These are phyloP conservation scores for Kwoniella sp. DNA, from an alignment of 768 basidiomycete genomes.

Conservation along the genomic window DNA sequence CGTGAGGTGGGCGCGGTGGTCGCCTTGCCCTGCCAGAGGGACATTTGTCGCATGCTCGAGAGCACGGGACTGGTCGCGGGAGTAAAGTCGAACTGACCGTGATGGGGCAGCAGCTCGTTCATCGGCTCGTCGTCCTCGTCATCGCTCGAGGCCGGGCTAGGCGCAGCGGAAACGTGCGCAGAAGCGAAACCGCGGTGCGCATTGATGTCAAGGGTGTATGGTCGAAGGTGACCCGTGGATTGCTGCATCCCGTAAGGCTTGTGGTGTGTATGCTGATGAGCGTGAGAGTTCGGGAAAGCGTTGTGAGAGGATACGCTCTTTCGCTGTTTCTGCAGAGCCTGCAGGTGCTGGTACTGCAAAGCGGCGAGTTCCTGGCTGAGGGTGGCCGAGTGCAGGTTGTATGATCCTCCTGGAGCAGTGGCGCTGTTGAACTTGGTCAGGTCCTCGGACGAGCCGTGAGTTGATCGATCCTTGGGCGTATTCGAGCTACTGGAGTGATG, in stretches of 20 bases:
- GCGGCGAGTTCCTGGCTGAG: constrained; percentile 37
- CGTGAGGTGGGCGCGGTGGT: constrained; percentile 46
- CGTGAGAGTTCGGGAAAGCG: constrained; percentile 6
- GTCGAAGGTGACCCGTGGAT: constrained; percentile 14
- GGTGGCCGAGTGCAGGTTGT: constrained; percentile 31
- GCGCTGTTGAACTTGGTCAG: constrained; percentile 36
- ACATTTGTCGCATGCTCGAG: constrained; percentile 49
- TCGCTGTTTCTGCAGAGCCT: constrained; percentile 27
- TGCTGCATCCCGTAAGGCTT: no score
- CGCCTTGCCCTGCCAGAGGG: constrained; percentile 39
- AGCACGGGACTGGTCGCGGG: constrained; percentile 50
- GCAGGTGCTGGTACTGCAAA: constrained; percentile 40
- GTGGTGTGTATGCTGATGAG: no score
- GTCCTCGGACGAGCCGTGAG: constrained; percentile 41
- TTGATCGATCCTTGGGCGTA: constrained; percentile 45
- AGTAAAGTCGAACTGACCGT: constrained; percentile 35
- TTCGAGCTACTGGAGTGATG: constrained; percentile 44
- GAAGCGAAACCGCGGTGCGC: constrained; percentile 28
- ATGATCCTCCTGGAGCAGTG: constrained; percentile 12
- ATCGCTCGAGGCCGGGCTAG: constrained; percentile 41
- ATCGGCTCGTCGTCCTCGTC: constrained; percentile 45
- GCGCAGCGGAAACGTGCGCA: constrained; percentile 41
- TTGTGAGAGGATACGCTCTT: constrained; percentile 4
- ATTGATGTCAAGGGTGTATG: constrained; percentile 35
- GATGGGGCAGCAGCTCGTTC: constrained; percentile 24